These are phyloP conservation scores for Floccularia luteovirens DNA, from an alignment of 768 basidiomycete species.

Conservation along the genomic window DNA sequence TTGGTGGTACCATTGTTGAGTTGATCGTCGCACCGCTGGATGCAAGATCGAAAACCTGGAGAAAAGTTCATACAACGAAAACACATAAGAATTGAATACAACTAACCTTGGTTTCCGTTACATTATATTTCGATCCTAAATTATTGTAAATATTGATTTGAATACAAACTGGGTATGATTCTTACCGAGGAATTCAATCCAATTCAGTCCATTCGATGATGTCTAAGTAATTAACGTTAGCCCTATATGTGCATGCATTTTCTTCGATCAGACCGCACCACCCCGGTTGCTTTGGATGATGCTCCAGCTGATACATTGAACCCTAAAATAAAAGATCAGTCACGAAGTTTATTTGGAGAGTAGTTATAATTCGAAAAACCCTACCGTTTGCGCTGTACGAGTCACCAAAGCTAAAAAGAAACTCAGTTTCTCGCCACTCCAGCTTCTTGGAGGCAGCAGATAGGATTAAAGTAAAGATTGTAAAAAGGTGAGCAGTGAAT, in stretches of 20 bases:
- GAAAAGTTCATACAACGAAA: background rate
- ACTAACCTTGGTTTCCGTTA: constrained; percentile 39
- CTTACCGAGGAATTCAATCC: constrained; percentile 48
- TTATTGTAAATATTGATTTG: background rate
- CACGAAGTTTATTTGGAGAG: background rate
- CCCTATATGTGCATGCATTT: background rate
- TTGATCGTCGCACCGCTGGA: constrained; percentile 56
- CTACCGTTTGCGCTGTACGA: constrained; percentile 47
- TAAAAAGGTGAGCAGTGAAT: too few species aligned
- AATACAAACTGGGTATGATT: constrained; percentile 1
- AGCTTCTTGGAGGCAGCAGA: constrained; percentile 19
- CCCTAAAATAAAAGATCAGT: too few species aligned
- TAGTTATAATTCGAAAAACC: background rate
- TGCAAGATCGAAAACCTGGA: constrained; percentile 40
- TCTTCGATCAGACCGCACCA: constrained; percentile 23
- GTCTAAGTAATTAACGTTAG: constrained; percentile 26
- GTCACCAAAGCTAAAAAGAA: constrained; percentile 54
- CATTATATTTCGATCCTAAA: constrained; percentile 44
- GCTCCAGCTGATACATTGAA: constrained; percentile 52
- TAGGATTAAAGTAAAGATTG: constrained; percentile 3
- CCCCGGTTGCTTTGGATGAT: constrained; percentile 39
- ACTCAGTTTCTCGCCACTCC: constrained; percentile 46
- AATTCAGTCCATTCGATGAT: constrained; percentile 59
- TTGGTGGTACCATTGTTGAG: constrained; percentile 38
- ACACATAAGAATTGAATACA: background rate